Evolutionary conservation across 345 rosid species (phyloP).

Genomic region (Euphorbia tirucalli): DNA sequence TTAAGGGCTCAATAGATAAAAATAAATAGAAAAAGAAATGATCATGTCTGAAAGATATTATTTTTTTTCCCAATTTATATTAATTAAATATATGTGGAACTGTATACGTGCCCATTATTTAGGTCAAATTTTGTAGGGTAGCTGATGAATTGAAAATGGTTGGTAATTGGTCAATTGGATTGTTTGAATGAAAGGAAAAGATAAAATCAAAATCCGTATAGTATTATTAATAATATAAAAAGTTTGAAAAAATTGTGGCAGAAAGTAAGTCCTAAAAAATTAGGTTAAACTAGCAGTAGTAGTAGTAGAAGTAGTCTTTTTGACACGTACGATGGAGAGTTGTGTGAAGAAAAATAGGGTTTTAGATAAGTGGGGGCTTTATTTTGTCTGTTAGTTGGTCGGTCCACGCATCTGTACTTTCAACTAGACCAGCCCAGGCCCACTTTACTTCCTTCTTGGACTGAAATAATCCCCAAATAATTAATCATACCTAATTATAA

Average conservation of each 20-base stretch:
- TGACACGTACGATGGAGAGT: background rate
- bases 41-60: no score
- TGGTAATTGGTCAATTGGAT: background rate
- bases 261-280: background rate
- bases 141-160: background rate
- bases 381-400: slow-evolving; percentile 1
- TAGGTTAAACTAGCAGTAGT: slow-evolving; percentile 2
- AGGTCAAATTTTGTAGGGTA: background rate
- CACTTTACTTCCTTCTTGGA: no score
- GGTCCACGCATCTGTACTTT: slow-evolving; percentile 6
- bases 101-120: background rate
- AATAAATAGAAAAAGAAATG: no score
- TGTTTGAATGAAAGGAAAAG: no score
- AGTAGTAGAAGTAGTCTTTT: background rate
- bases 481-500: no score
- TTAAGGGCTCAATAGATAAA: no score
- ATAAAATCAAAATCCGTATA: background rate
- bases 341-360: slow-evolving; percentile 7
- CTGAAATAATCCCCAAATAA: no score
- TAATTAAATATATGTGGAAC: background rate
- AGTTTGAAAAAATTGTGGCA: background rate
- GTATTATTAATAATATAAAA: no score
- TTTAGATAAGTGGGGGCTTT: background rate
- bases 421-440: slow-evolving; percentile 4
- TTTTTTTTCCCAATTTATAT: no score